Conservation (phyloP, 208 protist species). For the Leishmania aethiopica region DNA sequence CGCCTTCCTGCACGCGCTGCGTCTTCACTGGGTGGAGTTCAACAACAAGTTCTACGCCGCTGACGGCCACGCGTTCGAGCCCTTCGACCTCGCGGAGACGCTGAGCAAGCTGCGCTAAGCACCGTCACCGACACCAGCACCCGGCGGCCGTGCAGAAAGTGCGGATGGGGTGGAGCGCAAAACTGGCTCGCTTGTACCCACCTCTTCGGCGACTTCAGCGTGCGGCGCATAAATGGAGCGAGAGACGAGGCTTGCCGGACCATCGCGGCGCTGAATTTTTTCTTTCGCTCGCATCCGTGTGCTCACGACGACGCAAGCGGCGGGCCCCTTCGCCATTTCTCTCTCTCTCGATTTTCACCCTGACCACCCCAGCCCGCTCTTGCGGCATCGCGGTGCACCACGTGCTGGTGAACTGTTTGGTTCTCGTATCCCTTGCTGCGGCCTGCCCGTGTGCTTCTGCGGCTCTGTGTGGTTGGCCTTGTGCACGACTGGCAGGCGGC, state of each 20-base stretch:
- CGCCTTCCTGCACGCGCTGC: slow-evolving; percentile 99
- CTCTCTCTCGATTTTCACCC: neutral
- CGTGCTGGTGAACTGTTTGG: neutral
- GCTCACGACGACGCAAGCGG: neutral
- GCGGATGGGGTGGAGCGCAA: neutral
- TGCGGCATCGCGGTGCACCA: neutral
- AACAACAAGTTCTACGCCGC: slow-evolving; percentile 98
- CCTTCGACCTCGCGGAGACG: slow-evolving; percentile 87
- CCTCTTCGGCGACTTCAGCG: neutral
- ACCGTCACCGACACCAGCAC: neutral
- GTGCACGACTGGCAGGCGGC: neutral
- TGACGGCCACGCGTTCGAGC: slow-evolving; percentile 90
- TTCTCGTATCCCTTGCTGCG: neutral
- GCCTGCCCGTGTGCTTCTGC: neutral
- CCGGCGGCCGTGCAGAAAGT: neutral
- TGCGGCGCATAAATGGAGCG: neutral
- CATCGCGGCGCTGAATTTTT: neutral
- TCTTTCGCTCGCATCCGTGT: neutral
- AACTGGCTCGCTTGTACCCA: neutral
- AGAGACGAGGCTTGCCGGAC: neutral
- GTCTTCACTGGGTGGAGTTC: slow-evolving; percentile 98
- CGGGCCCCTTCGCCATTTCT: neutral
- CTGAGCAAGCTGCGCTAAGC: slow-evolving; percentile 42
- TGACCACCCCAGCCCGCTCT: neutral
- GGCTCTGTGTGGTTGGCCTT: neutral